Evolutionary conservation across 2,329 filamentous ascomycete genomes (phyloP).

Genomic region (Paramyrothecium sp.): DNA sequence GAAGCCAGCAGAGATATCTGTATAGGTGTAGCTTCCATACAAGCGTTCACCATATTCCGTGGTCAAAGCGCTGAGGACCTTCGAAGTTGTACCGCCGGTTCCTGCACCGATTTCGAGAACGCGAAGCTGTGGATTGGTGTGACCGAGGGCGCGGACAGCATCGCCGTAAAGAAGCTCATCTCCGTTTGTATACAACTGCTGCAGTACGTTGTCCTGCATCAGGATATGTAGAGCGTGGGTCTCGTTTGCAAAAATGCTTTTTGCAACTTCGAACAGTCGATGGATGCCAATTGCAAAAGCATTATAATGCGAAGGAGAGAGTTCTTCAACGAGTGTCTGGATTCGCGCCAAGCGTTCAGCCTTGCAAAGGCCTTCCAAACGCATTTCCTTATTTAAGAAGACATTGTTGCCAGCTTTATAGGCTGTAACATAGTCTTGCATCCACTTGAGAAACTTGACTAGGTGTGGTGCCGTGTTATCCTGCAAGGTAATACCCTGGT

Average conservation of each 20-base stretch:
- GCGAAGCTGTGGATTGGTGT: constrained; percentile 24
- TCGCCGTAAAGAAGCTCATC: constrained; percentile 8
- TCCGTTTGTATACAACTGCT: constrained; percentile 26
- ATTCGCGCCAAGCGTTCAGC: no score
- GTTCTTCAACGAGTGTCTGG: no score
- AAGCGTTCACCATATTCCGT: constrained; percentile 8
- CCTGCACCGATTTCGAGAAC: constrained; percentile 41
- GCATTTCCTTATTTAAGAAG: no score
- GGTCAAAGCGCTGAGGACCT: constrained; percentile 23
- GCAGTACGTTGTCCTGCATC: constrained; percentile 24
- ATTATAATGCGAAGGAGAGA: no score
- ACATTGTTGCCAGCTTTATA: no score
- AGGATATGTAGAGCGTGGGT: constrained; percentile 24
- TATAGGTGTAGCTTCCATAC: constrained; percentile 26
- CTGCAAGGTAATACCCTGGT: no score
- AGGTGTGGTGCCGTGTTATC: no score
- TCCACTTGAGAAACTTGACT: no score
- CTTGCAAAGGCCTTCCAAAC: no score
- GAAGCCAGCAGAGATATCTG: constrained; percentile 26
- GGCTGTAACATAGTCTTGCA: no score
- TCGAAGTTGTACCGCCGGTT: constrained; percentile 18
- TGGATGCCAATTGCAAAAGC: no score
- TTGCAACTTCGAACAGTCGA: no score
- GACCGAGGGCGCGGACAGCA: constrained; percentile 16
- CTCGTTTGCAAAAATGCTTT: constrained; percentile 14